Base-by-base conservation (phyloP, 768 basidiomycete genomes). In the Agaricus blazei region DNA sequence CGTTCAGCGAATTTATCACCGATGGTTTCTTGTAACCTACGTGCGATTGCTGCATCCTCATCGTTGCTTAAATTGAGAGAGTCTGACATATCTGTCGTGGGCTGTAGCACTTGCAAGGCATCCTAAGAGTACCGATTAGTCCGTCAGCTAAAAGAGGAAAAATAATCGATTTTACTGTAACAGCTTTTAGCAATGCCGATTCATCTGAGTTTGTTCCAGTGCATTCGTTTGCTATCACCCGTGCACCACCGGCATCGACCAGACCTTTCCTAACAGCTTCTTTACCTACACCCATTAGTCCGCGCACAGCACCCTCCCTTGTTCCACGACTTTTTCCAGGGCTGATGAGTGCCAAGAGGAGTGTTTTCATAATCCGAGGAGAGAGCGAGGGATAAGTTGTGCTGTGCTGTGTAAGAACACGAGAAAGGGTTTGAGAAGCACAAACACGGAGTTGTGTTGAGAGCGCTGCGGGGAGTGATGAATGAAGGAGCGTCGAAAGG, bases 361-460 rank as follows among this genome's bases (percentile, higher is more conserved):
- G 83, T 0, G 96, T 97, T 67, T 97, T 97, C 77, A 94, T 91
- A 47, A 98, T 88, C 12, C 96, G 88, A 28, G 90, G 86, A 1
- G 88, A 84, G 12, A 95, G 81, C 0, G 88, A 86, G 0, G 93
- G 90, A 68, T 95, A 94, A 3, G 92, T 91, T n/a, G 88, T 88
- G 0, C 87, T 86, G 62, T 93, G 90, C 59, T 85, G 86, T 0
- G 84, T 86, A 59, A 93, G 75, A 2, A 98, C 74, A 56, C 85
- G 85, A 2, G 90, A 86, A 0, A 99, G 80, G 0, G 91, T 91
- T 59, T 93, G 87, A 1, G 93, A 82, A 3, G 96, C 90, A 4
- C 83, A 78, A 3, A 83, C 87, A 37, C 96, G 88, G 34, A 97
- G 77, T 41, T 84, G 82, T 2, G 79, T 84, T 15, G 87, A 79